phyloP scores from a whole-genome alignment of 352 stramenopile species.

The Phytopythium litorale region DNA sequence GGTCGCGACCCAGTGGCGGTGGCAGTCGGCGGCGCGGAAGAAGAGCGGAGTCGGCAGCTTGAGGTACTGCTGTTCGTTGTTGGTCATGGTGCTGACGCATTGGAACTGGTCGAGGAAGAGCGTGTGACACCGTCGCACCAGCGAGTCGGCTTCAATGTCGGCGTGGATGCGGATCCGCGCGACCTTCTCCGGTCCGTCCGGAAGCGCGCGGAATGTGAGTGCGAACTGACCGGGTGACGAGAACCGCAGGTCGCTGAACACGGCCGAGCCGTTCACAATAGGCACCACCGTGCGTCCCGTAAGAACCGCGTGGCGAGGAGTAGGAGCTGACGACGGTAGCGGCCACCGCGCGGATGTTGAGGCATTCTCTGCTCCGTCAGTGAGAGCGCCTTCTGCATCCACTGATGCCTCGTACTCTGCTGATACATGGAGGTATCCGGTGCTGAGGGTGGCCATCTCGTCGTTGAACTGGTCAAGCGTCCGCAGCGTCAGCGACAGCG shows the following conservation, averaged over 20 bases:
- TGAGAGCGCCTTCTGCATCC: background rate
- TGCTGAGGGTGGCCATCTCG: conserved; percentile 24
- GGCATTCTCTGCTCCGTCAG: background rate
- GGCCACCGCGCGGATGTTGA: conserved; percentile 6
- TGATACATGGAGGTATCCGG: conserved; percentile 24
- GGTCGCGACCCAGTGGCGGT: conserved; percentile 33
- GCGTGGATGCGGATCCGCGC: conserved; percentile 36
- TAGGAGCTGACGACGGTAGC: background rate
- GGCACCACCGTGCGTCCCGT: conserved; percentile 5
- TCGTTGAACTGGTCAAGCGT: conserved; percentile 58
- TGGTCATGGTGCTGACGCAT: conserved; percentile 9
- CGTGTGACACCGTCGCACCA: conserved; percentile 19
- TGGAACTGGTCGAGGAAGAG: conserved; percentile 34
- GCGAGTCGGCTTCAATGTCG: conserved; percentile 18
- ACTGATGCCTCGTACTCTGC: conserved; percentile 2
- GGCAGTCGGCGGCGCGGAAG: conserved; percentile 27
- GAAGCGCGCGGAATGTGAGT: conserved; percentile 24
- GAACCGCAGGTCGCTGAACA: conserved; percentile 41
- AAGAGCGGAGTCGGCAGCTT: conserved; percentile 15
- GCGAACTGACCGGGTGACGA: conserved; percentile 34
- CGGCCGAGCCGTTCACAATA: conserved; percentile 33
- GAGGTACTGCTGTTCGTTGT: conserved; percentile 17
- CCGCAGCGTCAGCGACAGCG: conserved; percentile 28
- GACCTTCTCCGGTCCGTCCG: conserved; percentile 27
- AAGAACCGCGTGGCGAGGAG: background rate